Evolutionary conservation across 2,329 filamentous ascomycete genomes (phyloP), one percentile per base, ranked within the genome.

Genomic region (Diplodia mutila): DNA sequence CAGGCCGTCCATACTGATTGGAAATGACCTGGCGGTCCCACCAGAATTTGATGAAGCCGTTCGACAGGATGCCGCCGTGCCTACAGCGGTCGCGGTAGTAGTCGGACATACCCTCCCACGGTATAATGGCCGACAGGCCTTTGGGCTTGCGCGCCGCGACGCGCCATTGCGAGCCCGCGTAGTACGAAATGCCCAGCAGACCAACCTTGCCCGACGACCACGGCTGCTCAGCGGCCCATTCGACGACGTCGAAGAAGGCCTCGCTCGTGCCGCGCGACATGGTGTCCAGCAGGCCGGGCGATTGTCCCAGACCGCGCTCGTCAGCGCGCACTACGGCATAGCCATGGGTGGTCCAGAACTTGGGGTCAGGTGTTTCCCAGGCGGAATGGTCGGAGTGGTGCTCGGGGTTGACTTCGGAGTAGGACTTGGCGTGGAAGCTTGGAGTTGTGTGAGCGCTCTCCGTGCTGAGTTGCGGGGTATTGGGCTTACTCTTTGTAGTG

Each of bases 1-100:
- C 84, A 2, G 83, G 81, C 11, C 80, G 81, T 0, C 90, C 90
- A 69, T 92, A 92, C 75, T 92, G 90, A 72, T 91, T 91, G 0
- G 82, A 81, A 8, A 90, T 79, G 7, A 91, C 87, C 73, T 90
- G 88, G 0, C 87, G 82, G 72, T 90, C 84, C 88, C 88, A 90
- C 89, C 88, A 91, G 72, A 89, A 86, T 29, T 76, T 73, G 55
- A 78, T 77, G 66, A 78, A 78, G 53, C 74, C 73, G 51, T 78
- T 74, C 7, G 78, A 79, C 29, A 79, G 70, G 11, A 73, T 78
- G 59, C 80, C 76, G 32, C 80, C 77, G 66, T 81, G 79, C n/a
- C 79, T 74, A 68, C 76, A 79, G 34, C 77, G 72, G 67, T 80
- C 79, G 16, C 85, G 79, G 69, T 85, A 86, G 70, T 85, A 85